Evolutionary conservation across 441 rosid species (phyloP).

Genomic region (Adansonia gregorii): DNA sequence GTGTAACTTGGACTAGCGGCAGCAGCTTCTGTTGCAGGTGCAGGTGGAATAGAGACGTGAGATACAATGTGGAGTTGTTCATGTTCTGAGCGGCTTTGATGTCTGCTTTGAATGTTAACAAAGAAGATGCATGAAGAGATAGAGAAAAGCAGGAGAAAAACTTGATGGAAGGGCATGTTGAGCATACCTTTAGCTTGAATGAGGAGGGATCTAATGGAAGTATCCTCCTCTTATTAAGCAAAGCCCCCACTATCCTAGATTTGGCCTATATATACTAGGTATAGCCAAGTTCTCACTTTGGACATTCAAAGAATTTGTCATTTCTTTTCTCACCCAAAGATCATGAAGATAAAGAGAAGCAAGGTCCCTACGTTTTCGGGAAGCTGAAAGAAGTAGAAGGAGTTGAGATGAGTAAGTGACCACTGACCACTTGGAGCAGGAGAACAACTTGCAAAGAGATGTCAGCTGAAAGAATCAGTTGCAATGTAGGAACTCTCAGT

Average conservation of each 20-base stretch:
- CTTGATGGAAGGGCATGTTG: slow-evolving; percentile 16
- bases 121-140: slow-evolving; percentile 9
- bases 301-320: slow-evolving; percentile 36
- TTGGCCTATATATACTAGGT: slow-evolving; percentile 38
- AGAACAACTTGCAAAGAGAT: slow-evolving; percentile 18
- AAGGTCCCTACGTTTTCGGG: slow-evolving; percentile 19
- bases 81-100: slow-evolving; percentile 1
- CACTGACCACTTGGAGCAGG: slow-evolving; percentile 7
- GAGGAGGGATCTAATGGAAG: not conserved
- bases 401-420: slow-evolving; percentile 7
- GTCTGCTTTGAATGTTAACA: slow-evolving; percentile 19
- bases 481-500: slow-evolving; percentile 18
- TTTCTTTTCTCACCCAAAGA: slow-evolving; percentile 37
- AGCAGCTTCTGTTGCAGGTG: slow-evolving; percentile 21
- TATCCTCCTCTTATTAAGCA: slow-evolving; percentile 14
- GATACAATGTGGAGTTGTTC: slow-evolving; percentile 17
- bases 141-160: slow-evolving; percentile 14
- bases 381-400: slow-evolving; percentile 13
- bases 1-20: slow-evolving; percentile 16
- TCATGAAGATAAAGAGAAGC: slow-evolving; percentile 6
- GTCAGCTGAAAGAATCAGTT: slow-evolving; percentile 4
- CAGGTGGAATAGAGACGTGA: slow-evolving; percentile 25
- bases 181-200: not conserved
- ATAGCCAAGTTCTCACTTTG: slow-evolving; percentile 39
- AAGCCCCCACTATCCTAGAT: slow-evolving; percentile 11